Base-by-base conservation (phyloP, 1,139 yeast genomes). In the Candida glucosophila region DNA sequence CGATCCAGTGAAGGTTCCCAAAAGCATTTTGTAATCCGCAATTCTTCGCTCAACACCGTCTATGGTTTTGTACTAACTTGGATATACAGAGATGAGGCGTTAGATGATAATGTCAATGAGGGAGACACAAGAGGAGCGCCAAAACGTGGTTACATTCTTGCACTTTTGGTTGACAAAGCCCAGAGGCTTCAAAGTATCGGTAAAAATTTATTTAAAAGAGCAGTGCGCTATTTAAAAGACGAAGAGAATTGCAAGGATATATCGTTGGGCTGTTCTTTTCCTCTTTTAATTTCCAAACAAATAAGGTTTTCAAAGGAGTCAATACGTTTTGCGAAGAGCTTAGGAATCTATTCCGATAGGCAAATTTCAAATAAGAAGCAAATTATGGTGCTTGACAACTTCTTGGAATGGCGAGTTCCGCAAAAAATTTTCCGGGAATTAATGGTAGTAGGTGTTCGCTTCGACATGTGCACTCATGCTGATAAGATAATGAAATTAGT, bases 21-120 rank as follows among this genome's bases (percentile, higher is more conserved):
- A 34, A 55, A 56, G 24, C 77, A 72, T 41, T 75, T 75, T 44
- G 72, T 76, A 26, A 77, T 75, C 13, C 50, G 79, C 26, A 75
- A 75, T 43, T 66, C 78, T 3, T 64, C 75, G 8, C 54, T 74
- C 20, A 73, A 73, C 36, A 61, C 69, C 15, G 40, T 75, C 12
- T 72, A 72, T 37, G 82, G 82, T 4, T 50, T 72, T 12, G 59
- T 72, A n/a, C 51, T 71, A 18, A 72, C 80, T 1, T 73, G 79
- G 78, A 64, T 66, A 5, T 31, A 37, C 17, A 36, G 36, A 17
- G 38, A 39, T 12, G 34, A 37, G 3, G 38, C 44, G 2, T 25
- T 39, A 11, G 44, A 43, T 25, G 47, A 40, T 3, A 42, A 36
- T 12, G 26, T 38, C 27, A 34, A 36, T 6, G 31, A 18, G 6